Conservation (phyloP, 2,329 filamentous ascomycete species). For the Diaporthe citriasiana region DNA sequence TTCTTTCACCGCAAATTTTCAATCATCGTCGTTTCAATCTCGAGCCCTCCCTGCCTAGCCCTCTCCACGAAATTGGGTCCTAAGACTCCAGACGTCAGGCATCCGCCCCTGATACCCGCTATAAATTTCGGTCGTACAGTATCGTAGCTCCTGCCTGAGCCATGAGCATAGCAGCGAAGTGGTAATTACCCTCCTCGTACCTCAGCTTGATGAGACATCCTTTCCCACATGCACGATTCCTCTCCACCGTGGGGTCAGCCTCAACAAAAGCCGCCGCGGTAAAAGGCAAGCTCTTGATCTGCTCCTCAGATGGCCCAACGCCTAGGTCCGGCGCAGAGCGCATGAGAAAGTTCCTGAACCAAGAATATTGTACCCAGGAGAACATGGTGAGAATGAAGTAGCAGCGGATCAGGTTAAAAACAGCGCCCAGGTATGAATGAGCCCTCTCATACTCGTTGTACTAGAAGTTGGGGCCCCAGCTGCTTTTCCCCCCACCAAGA, state of each 20-base stretch:
- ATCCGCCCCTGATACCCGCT: conserved; percentile 36
- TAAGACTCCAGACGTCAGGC: conserved; percentile 16
- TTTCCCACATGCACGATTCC: conserved; percentile 12
- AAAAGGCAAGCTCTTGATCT: conserved; percentile 40
- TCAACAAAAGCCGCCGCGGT: conserved; percentile 38
- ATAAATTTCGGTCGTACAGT: conserved; percentile 38
- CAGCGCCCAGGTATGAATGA: conserved; percentile 37
- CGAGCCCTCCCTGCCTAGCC: conserved; percentile 20
- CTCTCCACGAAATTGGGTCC: conserved; percentile 19
- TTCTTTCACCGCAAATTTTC: conserved; percentile 7
- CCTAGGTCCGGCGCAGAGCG: conserved; percentile 36
- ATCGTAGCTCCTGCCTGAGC: conserved; percentile 30
- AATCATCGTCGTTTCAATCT: conserved; percentile 29
- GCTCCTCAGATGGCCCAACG: conserved; percentile 38
- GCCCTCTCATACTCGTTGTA: conserved; percentile 42
- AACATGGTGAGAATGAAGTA: conserved; percentile 40
- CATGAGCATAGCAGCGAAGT: conserved; percentile 28
- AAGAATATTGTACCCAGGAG: conserved; percentile 34
- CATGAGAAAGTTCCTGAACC: conserved; percentile 36
- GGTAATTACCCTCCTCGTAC: conserved; percentile 22
- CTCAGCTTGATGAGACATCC: conserved; percentile 31
- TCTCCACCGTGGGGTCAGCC: conserved; percentile 30
- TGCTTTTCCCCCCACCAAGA: conserved; percentile 37
- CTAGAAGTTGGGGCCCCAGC: conserved; percentile 41
- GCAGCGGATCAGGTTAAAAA: conserved; percentile 39